A percentile compares a stretch with the other conserved stretches of the same genome.
Conservation (phyloP, 805 yeast genomes). For the Kuraishia hungarica region DNA sequence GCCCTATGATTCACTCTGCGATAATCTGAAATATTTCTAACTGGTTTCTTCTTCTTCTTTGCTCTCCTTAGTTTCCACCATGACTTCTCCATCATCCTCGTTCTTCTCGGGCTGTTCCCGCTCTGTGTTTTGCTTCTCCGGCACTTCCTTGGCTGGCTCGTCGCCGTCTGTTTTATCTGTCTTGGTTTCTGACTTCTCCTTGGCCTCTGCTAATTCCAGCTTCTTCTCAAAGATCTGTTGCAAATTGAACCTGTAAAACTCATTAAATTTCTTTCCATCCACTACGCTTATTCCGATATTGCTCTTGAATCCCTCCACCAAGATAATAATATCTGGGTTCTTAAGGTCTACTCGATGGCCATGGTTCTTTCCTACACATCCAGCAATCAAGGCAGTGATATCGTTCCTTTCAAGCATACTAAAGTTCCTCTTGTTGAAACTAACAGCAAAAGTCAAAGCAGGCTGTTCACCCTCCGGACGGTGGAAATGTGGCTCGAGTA, state of each 20-base stretch:
- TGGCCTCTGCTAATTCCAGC: conserved; percentile 2
- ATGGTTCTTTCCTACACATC: conserved; percentile 56
- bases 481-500: conserved; percentile 67
- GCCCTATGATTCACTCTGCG: too few relatives aligned
- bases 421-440: conserved; percentile 73
- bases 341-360: conserved; percentile 78
- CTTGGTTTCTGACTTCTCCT: background rate
- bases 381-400: conserved; percentile 68
- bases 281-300: conserved; percentile 86
- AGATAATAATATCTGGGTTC: conserved; percentile 63
- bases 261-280: conserved; percentile 39
- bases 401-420: conserved; percentile 61
- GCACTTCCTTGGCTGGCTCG: conserved; percentile 1
- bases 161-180: background rate
- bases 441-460: conserved; percentile 63
- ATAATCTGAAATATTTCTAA: too few relatives aligned
- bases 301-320: conserved; percentile 84
- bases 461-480: conserved; percentile 23
- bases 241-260: conserved; percentile 62
- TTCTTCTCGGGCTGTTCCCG: conserved; percentile 1
- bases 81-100: background rate
- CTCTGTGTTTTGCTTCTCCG: conserved; percentile 1
- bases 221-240: conserved; percentile 67
- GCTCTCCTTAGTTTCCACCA: too few relatives aligned
- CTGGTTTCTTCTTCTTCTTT: too few relatives aligned